Percentiles rank a stretch among this genome's conserved stretches.
These are phyloP conservation scores for Setaria italica DNA, from an alignment of 202 grass and related monocot genomes.

Conservation along the genomic window DNA sequence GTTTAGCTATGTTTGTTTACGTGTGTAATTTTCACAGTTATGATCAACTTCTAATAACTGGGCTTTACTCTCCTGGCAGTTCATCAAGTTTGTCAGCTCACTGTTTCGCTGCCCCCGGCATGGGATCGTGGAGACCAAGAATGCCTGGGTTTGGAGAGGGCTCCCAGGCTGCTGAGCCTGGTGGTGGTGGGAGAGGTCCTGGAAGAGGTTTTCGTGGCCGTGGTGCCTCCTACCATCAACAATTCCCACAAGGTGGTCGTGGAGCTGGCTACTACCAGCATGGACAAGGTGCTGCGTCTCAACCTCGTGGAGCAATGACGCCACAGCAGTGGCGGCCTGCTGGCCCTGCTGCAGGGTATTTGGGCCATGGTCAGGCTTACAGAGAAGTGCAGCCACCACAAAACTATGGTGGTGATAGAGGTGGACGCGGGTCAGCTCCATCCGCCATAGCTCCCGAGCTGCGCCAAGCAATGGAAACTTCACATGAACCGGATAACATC, in stretches of 20 bases:
- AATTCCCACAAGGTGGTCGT: constrained; percentile 48
- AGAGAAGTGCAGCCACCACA: constrained; percentile 30
- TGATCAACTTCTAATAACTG: constrained; percentile 20
- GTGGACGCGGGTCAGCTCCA: constrained; percentile 46
- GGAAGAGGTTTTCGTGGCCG: constrained; percentile 54
- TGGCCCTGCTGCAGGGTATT: constrained; percentile 26
- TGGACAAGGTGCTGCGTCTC: constrained; percentile 12
- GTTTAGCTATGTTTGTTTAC: not conserved
- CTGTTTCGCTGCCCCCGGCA: constrained; percentile 10
- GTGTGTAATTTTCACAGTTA: not conserved
- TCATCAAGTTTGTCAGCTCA: constrained; percentile 16
- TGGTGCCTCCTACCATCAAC: constrained; percentile 39
- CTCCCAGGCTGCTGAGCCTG: constrained; percentile 50
- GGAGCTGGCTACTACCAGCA: constrained; percentile 50
- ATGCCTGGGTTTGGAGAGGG: constrained; percentile 36
- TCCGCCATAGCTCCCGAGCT: constrained; percentile 76
- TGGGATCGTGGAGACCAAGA: constrained; percentile 57
- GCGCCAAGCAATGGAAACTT: constrained; percentile 87
- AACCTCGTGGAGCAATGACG: constrained; percentile 19
- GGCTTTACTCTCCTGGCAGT: constrained; percentile 20
- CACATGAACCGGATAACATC: constrained; percentile 47
- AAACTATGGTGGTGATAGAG: constrained; percentile 49
- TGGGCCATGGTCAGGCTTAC: constrained; percentile 38
- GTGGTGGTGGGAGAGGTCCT: constrained; percentile 45
- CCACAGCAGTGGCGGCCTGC: constrained; percentile 39